Base-by-base conservation (phyloP, 2,329 filamentous ascomycete genomes). In the Coleophoma cylindrospora region DNA sequence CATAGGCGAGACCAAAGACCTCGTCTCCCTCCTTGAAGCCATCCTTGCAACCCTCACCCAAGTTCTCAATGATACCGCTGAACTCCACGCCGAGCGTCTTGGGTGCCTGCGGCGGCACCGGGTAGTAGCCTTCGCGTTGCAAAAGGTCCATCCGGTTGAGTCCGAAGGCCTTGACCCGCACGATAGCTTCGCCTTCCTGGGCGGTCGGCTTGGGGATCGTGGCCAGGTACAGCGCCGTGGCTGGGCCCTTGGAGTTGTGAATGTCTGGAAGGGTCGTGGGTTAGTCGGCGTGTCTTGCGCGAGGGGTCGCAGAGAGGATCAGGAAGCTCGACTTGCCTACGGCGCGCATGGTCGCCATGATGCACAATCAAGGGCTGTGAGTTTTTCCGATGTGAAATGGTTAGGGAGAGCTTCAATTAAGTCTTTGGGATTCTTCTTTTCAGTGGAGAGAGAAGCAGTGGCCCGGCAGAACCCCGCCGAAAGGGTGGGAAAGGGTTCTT, bases 1-100 rank as follows among this genome's bases (percentile, higher is more conserved):
- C 91, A 70, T 96, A 95, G 3, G 89, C 88, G 13, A 96, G 76
- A 0, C 92, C 91, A 65, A 97, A 92, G 6, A 96, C 91, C 58
- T 85, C 86, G 64, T 95, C 89, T 40, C 90, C 90, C 37, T 73
- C 68, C 49, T 81, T 79, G 68, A 95, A 91, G 43, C 70, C 70
- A 45, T 72, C 69, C 58, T 81, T 74, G 49, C 75, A 61, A 40
- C 64, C 68, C 5, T 70, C 43, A 6, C 62, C 67, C 19, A 90
- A 66, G 19, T 75, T 73, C 59, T 81, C 82, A 55, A 92, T 77
- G 4, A 70, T 76, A 46, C 88, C 88, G 59, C 80, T 85, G 70
- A 91, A 91, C 64, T 92, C 88, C 34, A 92, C 87, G 48, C 88
- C 88, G 5, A 92, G 74, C 0, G 81, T 91, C 50, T 73, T 69